Evolutionary conservation across 352 stramenopile species (phyloP), one percentile per base, ranked within the genome.

Genomic region (Globisporangium splendens): DNA sequence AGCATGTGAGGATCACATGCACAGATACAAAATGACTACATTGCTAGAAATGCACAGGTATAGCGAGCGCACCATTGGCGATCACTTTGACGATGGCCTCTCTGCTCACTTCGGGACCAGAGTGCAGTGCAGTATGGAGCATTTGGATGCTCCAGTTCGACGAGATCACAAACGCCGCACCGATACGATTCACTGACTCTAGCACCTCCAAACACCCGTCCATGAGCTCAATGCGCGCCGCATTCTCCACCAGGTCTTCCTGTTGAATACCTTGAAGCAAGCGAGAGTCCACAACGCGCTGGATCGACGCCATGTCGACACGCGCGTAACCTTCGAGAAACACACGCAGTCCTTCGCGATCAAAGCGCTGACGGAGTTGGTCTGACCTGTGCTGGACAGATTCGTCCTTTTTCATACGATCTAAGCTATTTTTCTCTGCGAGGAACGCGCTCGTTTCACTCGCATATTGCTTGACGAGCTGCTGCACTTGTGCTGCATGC

Each of bases 71-170:
- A 89, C 82, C 83, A 59, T 92, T 92, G 7, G 74, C 56, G 43
- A 86, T 70, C 31, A 90, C 62, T 7, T 67, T 24, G 28, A 63
- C 54, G 24, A 46, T 52, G 0, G 52, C 15, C 3, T 56, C 1
- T 11, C 20, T 24, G 11, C 28, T 20, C 33, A 58, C 22, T 15
- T 2, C 28, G 46, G 3, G 17, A 18, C 0, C 33, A 44, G 12
- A 15, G 18, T 56, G 43, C 33, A 90, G 46, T 38, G 65, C 69
- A 1, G 62, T 57, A 3, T 49, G n/a, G 24, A 93, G 66, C 54
- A 93, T 69, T 7, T 57, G 35, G 8, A 57, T 22, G 42, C 77
- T 89, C 83, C 83, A 93, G 65, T 91, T 93, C 1, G 72, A 73
- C 15, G 78, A 88, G 24, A 91, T 57, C 4, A 89, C 65, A n/a